phyloP scores from a whole-genome alignment of 2,329 filamentous ascomycete genomes.

The Scedosporium apiospermum region DNA sequence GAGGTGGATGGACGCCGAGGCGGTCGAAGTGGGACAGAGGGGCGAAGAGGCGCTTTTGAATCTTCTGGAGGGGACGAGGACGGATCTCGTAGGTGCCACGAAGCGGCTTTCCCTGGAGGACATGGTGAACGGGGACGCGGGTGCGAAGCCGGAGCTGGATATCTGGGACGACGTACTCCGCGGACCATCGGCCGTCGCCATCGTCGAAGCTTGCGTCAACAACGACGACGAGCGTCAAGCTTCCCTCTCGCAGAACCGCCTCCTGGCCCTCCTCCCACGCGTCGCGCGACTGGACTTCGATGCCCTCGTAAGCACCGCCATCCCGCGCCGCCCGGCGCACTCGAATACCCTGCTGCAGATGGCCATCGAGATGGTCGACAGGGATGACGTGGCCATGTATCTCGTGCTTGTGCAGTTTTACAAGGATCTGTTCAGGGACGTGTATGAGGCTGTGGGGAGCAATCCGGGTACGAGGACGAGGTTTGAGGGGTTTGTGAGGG shows the following conservation, averaged over 20 bases:
- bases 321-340: conserved; percentile 22
- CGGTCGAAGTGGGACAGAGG: conserved; percentile 1
- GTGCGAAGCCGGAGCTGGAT: neutral
- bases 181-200: neutral
- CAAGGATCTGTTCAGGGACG: conserved; percentile 4
- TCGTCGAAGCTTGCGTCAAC: neutral
- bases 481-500: neutral
- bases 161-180: neutral
- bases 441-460: neutral
- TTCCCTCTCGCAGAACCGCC: conserved; percentile 7
- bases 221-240: neutral
- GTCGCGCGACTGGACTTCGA: neutral
- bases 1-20: neutral
- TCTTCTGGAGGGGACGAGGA: neutral
- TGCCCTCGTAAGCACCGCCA: conserved; percentile 12
- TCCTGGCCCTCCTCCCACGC: neutral
- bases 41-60: conserved; percentile 4
- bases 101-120: neutral
- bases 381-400: conserved; percentile 5
- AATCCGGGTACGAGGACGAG: neutral
- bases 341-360: conserved; percentile 36
- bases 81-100: conserved; percentile 1
- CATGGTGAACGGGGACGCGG: neutral
- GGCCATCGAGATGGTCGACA: conserved; percentile 19
- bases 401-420: conserved; percentile 6